Percentiles rank a stretch among this genome's conserved stretches.
Evolutionary conservation across 106 monocot genomes (phyloP).

Genomic region (Dendrobium huoshanense): DNA sequence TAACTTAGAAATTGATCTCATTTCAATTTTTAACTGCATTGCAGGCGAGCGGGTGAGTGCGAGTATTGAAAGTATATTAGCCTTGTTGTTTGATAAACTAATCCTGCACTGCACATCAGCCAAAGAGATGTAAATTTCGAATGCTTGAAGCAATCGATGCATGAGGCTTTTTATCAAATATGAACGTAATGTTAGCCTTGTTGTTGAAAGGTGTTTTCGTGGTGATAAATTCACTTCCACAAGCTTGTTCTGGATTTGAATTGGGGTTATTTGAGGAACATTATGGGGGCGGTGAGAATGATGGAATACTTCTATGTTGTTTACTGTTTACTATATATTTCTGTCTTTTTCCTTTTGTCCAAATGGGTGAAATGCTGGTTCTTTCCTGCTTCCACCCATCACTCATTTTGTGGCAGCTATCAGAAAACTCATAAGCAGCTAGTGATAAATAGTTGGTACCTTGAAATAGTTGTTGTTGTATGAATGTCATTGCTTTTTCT

Average conservation of each 20-base stretch:
- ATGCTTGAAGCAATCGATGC: too few species aligned
- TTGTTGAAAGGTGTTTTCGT: too few species aligned
- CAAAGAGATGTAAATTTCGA: too few species aligned
- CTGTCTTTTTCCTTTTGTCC: conserved; percentile 4
- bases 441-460: neutral
- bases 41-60: too few species aligned
- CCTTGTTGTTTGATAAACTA: too few species aligned
- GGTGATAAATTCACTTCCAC: conserved; percentile 2
- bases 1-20: too few species aligned
- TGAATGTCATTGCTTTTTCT: neutral
- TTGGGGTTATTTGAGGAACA: neutral
- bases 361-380: neutral
- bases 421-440: neutral
- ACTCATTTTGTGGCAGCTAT: conserved; percentile 2
- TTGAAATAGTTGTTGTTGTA: neutral
- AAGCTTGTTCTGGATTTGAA: neutral
- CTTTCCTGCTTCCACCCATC: neutral
- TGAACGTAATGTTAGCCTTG: too few species aligned
- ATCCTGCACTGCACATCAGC: too few species aligned
- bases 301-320: conserved; percentile 9
- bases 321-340: neutral
- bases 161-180: too few species aligned
- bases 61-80: too few species aligned
- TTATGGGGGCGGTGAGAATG: conserved; percentile 5
- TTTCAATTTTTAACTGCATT: too few species aligned